phyloP scores from a whole-genome alignment of 2,329 filamentous ascomycete genomes.

The Lasiodiplodia theobromae region DNA sequence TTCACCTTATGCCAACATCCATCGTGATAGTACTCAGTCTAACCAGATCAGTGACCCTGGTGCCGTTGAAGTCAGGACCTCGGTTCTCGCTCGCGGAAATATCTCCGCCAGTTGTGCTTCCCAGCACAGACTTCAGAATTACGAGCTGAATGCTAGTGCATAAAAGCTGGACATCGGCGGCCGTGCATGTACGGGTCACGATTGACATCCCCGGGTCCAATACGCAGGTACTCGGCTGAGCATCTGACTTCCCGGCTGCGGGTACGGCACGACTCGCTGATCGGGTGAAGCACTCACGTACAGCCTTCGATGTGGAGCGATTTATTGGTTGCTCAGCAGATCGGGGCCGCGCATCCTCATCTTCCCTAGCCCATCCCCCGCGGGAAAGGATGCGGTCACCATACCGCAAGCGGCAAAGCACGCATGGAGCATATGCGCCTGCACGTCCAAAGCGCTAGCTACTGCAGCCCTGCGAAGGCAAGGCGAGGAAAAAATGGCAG shows the following conservation, averaged over 20 bases:
- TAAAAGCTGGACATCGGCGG: neutral
- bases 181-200: neutral
- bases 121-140: neutral
- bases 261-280: neutral
- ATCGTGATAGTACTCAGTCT: too few species aligned
- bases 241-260: constrained; percentile 1
- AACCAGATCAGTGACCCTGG: too few species aligned
- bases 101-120: neutral
- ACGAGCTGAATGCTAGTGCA: neutral
- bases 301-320: neutral
- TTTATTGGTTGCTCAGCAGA: constrained; percentile 19
- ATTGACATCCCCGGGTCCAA: neutral
- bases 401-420: constrained; percentile 2
- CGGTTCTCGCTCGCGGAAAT: neutral
- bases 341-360: constrained; percentile 20
- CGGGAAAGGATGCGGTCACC: neutral
- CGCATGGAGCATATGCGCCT: constrained; percentile 6
- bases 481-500: neutral
- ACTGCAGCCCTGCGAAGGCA: constrained; percentile 16
- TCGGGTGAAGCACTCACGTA: neutral
- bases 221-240: neutral
- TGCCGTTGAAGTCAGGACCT: too few species aligned
- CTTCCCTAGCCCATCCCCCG: neutral
- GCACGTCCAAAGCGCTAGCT: neutral
- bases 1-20: too few species aligned